Evolutionary conservation across 129 eudicot genomes (phyloP).

Genomic region (Centrapalus pauciflorus): DNA sequence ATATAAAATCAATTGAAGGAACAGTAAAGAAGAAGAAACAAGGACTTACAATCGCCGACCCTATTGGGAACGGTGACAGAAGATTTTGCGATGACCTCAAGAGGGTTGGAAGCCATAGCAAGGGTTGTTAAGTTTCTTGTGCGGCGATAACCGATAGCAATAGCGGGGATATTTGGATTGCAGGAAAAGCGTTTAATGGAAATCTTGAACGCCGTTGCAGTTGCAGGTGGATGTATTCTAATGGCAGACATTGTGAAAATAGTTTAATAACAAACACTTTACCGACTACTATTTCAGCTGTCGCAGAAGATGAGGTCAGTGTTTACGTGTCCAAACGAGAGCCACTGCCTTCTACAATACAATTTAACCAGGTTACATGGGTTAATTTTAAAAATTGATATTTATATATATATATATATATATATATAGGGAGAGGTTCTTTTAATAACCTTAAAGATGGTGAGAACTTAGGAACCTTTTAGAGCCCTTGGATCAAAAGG

Average conservation of each 20-base stretch:
- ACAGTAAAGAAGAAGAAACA: neutral
- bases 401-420: no score
- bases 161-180: conserved; percentile 8
- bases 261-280: neutral
- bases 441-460: neutral
- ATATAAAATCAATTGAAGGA: neutral
- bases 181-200: conserved; percentile 59
- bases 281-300: neutral
- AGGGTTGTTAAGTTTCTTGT: conserved; percentile 31
- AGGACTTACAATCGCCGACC: conserved; percentile 84
- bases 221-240: conserved; percentile 45
- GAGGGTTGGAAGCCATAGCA: conserved; percentile 44
- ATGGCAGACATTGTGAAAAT: conserved; percentile 53
- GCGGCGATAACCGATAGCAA: neutral
- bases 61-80: conserved; percentile 69
- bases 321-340: conserved; percentile 11
- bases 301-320: conserved; percentile 27
- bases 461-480: no score
- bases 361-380: neutral
- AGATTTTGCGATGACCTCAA: conserved; percentile 79
- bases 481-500: no score
- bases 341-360: neutral
- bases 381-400: no score
- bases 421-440: no score
- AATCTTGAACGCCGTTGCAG: conserved; percentile 32